These are phyloP conservation scores for Diaporthe nobilis DNA, from an alignment of 2,329 filamentous ascomycete genomes.

Conservation along the genomic window DNA sequence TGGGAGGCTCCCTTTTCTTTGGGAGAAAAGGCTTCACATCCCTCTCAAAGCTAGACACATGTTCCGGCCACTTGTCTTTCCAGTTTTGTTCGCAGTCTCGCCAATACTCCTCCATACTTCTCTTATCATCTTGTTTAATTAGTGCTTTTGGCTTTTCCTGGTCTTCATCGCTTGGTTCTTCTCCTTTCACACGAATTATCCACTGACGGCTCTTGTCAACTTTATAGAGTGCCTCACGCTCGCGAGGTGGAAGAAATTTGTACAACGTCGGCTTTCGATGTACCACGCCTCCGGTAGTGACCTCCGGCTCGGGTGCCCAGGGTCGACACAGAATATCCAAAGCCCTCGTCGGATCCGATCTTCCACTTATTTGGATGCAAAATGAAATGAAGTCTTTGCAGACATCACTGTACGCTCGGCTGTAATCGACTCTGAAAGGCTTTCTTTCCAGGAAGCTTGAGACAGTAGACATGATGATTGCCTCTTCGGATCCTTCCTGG, in stretches of 20 bases:
- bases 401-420: slow-evolving; percentile 48
- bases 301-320: slow-evolving; percentile 48
- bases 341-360: slow-evolving; percentile 45
- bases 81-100: not conserved
- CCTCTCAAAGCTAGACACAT: not conserved
- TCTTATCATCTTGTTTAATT: no score
- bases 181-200: not conserved
- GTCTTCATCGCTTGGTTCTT: no score
- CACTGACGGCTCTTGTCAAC: not conserved
- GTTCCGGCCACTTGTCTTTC: not conserved
- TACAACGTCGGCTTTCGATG: not conserved
- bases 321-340: slow-evolving; percentile 57
- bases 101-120: no score
- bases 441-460: slow-evolving; percentile 46
- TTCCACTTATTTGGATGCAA: slow-evolving; percentile 44
- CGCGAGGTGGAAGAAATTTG: not conserved
- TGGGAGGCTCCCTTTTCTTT: not conserved
- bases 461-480: slow-evolving; percentile 38
- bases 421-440: slow-evolving; percentile 52
- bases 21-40: not conserved
- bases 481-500: slow-evolving; percentile 1
- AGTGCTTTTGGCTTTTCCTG: no score
- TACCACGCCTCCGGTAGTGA: not conserved
- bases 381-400: slow-evolving; percentile 54
- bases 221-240: not conserved